Percentiles rank a stretch among this genome's conserved stretches.
Evolutionary conservation across 1,284 basidiomycete species (phyloP).

Genomic region (Ustilago xerochloae): DNA sequence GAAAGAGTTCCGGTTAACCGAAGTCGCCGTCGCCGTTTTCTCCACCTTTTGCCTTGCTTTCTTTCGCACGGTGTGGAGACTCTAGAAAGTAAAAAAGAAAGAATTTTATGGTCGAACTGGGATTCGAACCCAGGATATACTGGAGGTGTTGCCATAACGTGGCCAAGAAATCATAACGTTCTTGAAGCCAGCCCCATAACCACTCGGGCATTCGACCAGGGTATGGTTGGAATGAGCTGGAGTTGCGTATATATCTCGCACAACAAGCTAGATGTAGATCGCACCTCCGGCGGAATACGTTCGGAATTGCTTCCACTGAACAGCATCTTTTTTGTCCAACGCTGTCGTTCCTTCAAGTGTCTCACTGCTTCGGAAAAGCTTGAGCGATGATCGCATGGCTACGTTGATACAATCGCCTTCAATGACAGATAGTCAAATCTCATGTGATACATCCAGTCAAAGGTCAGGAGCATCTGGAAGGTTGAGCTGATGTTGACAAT

Average conservation of each 20-base stretch:
- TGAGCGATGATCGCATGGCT: no score
- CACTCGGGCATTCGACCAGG: conserved; percentile 55
- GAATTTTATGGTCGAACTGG: conserved; percentile 46
- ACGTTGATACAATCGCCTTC: no score
- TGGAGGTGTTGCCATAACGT: conserved; percentile 48
- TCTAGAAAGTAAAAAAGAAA: conserved; percentile 15
- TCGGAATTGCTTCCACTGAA: no score
- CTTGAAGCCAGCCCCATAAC: conserved; percentile 57
- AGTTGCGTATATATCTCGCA: background rate
- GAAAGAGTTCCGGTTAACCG: conserved; percentile 4
- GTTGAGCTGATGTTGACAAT: no score
- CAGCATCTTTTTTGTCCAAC: no score
- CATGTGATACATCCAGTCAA: no score
- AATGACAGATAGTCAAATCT: no score
- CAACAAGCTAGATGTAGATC: no score
- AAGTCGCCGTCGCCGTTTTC: conserved; percentile 3
- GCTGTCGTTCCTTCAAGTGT: no score
- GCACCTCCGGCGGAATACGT: background rate
- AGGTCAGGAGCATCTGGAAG: no score
- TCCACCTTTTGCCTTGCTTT: conserved; percentile 16
- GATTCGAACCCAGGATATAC: conserved; percentile 54
- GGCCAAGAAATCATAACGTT: conserved; percentile 37
- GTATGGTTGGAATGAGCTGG: background rate
- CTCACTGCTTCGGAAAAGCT: no score
- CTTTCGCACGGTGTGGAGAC: conserved; percentile 7